Evolutionary conservation across 768 basidiomycete species (phyloP), one percentile per base, ranked within the genome.

Genomic region (Myochromella boudieri): DNA sequence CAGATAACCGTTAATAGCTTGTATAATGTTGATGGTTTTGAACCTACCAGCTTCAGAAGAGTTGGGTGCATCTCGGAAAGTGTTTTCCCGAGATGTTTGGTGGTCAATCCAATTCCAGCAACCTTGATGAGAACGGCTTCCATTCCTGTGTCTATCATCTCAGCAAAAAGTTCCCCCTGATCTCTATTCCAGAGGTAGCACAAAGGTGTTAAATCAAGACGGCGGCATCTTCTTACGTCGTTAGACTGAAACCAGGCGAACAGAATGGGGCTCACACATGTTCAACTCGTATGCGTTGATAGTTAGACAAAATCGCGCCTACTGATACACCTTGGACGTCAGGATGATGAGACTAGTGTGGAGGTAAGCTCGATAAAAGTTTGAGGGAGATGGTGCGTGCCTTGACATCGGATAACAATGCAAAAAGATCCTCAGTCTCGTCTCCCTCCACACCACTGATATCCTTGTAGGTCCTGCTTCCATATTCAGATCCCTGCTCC

Each of bases 291-390:
- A 97, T 85, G 20, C 97, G 81, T 59, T 99, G 97, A 60, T 99
- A 99, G 62, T 92, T 95, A 22, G 97, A 98, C 25, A 98, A 79
- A 49, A 99, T 99, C 4, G 97, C 95, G 3, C 97, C 97, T 17
- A 95, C 92, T 7, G 95, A 90, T 20, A 98, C 87, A 7, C 83
- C 95, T 63, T 85, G 71, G 17, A 94, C 67, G 43, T 92, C 87
- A 3, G 93, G 92, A 64, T 93, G 88, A 38, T 74, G 71, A 9
- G 69, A 63, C 93, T 95, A 54, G 28, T 45, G 24, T 42, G 25
- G 42, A 37, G 20, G 21, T 52, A 15, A 55, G 10, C 28, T 17
- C 21, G 20, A 26, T 10, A 25, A 38, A 43, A 31, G 2, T 5
- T 34, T 2, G 4, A 27, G 5, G 18, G 9, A 21, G 27, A 18